Percentiles rank a stretch among this genome's conserved stretches.
phyloP scores from a whole-genome alignment of 148 eudicot genomes.

The Rhododendron molle region DNA sequence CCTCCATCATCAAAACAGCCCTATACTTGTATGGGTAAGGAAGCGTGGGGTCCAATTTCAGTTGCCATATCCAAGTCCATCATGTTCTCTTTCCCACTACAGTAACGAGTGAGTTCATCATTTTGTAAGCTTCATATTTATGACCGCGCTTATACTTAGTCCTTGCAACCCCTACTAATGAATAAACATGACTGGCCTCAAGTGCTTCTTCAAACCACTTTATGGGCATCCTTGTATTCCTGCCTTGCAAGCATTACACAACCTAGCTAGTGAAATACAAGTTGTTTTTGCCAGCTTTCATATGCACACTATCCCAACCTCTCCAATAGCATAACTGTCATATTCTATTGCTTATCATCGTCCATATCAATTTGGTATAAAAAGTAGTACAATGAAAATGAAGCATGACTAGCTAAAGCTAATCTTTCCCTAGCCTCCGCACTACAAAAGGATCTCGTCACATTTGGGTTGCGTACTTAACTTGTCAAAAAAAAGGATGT shows the following conservation, averaged over 20 bases:
- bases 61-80: slow-evolving; percentile 65
- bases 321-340: too few species aligned
- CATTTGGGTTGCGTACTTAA: too few species aligned
- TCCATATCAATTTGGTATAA: too few species aligned
- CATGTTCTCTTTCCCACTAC: slow-evolving; percentile 62
- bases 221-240: slow-evolving; percentile 75
- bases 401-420: too few species aligned
- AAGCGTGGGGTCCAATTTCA: slow-evolving; percentile 71
- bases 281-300: slow-evolving; percentile 82
- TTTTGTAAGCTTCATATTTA: slow-evolving; percentile 64
- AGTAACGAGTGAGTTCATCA: slow-evolving; percentile 59
- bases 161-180: slow-evolving; percentile 76
- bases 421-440: too few species aligned
- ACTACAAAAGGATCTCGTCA: too few species aligned
- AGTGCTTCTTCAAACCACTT: slow-evolving; percentile 68
- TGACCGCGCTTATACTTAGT: slow-evolving; percentile 77
- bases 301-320: too few species aligned
- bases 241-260: slow-evolving; percentile 77
- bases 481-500: too few species aligned
- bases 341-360: too few species aligned
- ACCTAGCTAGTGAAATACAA: slow-evolving; percentile 72
- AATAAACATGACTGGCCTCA: slow-evolving; percentile 71
- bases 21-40: slow-evolving; percentile 73
- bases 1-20: slow-evolving; percentile 57
- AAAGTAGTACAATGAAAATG: too few species aligned